phyloP scores from a whole-genome alignment of 345 rosid species.

The Cardamine resedifolia region DNA sequence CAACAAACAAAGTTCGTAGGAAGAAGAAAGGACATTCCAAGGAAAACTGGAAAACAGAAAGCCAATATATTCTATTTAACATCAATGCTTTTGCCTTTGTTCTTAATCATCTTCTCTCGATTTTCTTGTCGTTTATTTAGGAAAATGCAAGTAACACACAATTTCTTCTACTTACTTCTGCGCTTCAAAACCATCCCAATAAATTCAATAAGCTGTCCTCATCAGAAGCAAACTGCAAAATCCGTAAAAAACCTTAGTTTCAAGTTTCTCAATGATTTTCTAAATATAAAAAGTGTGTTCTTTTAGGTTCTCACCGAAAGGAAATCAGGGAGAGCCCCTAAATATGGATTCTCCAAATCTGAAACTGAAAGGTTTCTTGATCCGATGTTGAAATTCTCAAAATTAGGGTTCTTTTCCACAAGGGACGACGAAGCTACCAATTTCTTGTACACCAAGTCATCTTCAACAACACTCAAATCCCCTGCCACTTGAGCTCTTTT shows the following conservation, averaged over 20 bases:
- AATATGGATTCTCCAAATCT: slow-evolving; percentile 57
- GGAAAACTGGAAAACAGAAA: neutral
- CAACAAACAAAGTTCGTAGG: neutral
- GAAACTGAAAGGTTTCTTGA: slow-evolving; percentile 37
- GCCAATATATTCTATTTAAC: neutral
- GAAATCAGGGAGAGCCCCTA: slow-evolving; percentile 70
- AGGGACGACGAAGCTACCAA: slow-evolving; percentile 31
- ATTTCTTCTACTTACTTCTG: neutral
- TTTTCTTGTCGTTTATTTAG: neutral
- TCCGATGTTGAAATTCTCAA: neutral
- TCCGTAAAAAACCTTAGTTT: slow-evolving; percentile 35
- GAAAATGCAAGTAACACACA: neutral
- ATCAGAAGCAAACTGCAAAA: slow-evolving; percentile 62
- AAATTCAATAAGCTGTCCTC: slow-evolving; percentile 60
- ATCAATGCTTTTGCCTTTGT: slow-evolving; percentile 6
- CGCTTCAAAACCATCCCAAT: slow-evolving; percentile 41
- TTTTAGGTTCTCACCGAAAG: slow-evolving; percentile 48
- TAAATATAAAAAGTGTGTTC: neutral
- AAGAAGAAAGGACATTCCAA: neutral
- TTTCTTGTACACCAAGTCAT: slow-evolving; percentile 47
- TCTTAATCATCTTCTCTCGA: neutral
- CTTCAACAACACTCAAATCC: slow-evolving; percentile 34
- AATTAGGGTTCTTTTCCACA: slow-evolving; percentile 19
- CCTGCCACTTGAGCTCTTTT: slow-evolving; percentile 62
- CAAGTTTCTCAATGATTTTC: neutral